Conservation (phyloP, 257 asterid genomes). For the Solanum pinnatisectum region DNA sequence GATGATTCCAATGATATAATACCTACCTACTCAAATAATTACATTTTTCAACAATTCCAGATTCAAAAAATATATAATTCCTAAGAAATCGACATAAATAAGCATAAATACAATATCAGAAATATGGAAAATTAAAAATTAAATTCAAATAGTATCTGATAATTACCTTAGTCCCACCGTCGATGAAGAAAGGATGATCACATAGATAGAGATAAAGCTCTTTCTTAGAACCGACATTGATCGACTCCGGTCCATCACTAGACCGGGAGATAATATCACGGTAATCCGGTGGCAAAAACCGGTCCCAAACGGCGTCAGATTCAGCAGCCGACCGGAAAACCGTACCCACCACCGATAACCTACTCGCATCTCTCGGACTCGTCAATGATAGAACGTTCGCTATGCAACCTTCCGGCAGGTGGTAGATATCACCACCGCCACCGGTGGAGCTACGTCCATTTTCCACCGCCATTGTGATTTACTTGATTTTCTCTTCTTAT, state of each 20-base stretch:
- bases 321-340: constrained; percentile 53
- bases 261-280: constrained; percentile 40
- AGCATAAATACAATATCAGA: background rate
- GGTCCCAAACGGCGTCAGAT: constrained; percentile 69
- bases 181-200: constrained; percentile 49
- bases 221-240: constrained; percentile 36
- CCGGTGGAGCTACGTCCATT: background rate
- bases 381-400: constrained; percentile 59
- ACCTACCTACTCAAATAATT: no score
- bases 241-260: constrained; percentile 13
- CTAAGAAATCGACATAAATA: background rate
- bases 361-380: constrained; percentile 63
- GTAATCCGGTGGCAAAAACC: constrained; percentile 70
- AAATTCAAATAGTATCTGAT: background rate
- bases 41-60: background rate
- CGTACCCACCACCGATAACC: constrained; percentile 44
- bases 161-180: constrained; percentile 49
- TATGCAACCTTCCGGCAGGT: constrained; percentile 70
- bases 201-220: constrained; percentile 51
- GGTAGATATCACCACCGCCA: constrained; percentile 5
- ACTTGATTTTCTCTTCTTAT: no score
- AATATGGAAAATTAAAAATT: background rate
- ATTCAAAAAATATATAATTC: background rate
- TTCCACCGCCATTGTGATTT: constrained; percentile 26
- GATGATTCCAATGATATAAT: no score